Base-by-base conservation (phyloP, 306 rosid genomes). In the Nissolia schottii region DNA sequence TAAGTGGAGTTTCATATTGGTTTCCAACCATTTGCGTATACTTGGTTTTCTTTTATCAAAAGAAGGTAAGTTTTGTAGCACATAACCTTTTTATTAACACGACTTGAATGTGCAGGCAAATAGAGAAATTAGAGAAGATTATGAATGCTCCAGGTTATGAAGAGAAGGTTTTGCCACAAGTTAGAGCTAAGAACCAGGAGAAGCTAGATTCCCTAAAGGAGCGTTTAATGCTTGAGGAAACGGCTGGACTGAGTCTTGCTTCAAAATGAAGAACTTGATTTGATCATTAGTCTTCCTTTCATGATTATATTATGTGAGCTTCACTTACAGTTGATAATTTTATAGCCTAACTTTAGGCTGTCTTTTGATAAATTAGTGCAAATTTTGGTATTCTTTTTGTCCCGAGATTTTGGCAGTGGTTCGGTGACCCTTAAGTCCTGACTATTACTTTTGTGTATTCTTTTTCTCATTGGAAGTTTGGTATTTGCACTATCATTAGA, bases 191-290 rank as follows among this genome's bases (percentile, higher is more conserved):
- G 55, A 77, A 89, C 40, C 80, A 64, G n/a, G 81, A 82, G 23
- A 93, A 86, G 88, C 83, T 91, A 5, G 82, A 81, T 45, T 80
- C 92, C 23, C 88, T 90, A 71, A 87, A 87, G 83, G 93, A 93
- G 48, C 83, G 78, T 53, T 54, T 85, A 15, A 83, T 92, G 48
- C 92, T 91, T 3, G 87, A 85, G 80, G 82, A 84, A 76, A 86
- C 94, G 5, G 84, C 88, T 55, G 88, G 71, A 50, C 32, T 89
- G 60, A 83, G 29, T 77, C 83, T 83, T 75, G 82, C 53, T 35
- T 66, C 79, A 1, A 19, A 65, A 16, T 56, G 19, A 27, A 48
- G 38, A 38, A 32, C 19, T 53, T 10, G 34, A 34, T 70, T n/a
- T 70, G 23, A 64, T 70, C 41, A 38, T 46, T 27, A 50, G 14